phyloP scores from a whole-genome alignment of 2,329 filamentous ascomycete species.

The Boeremia exigua region DNA sequence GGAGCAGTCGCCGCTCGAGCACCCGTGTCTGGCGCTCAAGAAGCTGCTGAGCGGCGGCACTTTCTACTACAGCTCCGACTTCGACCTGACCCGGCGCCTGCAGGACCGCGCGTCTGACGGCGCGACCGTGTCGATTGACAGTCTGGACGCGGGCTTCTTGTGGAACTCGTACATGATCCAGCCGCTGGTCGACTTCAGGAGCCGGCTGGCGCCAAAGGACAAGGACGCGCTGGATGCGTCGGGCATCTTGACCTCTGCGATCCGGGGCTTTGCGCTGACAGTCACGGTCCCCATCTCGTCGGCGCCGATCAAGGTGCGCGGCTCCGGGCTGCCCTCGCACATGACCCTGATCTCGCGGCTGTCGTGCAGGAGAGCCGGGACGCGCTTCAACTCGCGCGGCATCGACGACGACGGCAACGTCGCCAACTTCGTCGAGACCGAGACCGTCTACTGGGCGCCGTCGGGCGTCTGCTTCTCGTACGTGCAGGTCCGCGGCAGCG shows the following conservation, averaged over 20 bases:
- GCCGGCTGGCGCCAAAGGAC: conserved; percentile 76
- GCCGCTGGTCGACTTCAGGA: conserved; percentile 87
- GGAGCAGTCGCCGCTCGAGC: conserved; percentile 75
- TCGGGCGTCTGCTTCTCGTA: conserved; percentile 85
- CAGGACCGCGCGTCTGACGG: conserved; percentile 85
- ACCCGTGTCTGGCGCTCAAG: conserved; percentile 88
- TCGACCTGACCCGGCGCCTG: conserved; percentile 90
- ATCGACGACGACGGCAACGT: conserved; percentile 98
- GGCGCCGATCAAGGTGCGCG: conserved; percentile 70
- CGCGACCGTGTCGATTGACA: conserved; percentile 85
- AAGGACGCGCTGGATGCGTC: conserved; percentile 82
- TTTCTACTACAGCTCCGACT: conserved; percentile 99
- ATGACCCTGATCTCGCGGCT: conserved; percentile 90
- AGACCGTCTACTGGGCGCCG: conserved; percentile 88
- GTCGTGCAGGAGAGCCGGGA: conserved; percentile 89
- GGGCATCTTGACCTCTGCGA: conserved; percentile 88
- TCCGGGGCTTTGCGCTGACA: conserved; percentile 88
- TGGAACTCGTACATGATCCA: conserved; percentile 99
- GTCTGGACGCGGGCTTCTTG: conserved; percentile 87
- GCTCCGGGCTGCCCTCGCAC: conserved; percentile 77
- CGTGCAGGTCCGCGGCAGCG: conserved; percentile 87
- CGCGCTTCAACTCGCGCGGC: conserved; percentile 93
- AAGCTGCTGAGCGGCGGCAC: conserved; percentile 92
- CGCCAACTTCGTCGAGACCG: conserved; percentile 98
- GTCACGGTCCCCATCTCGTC: conserved; percentile 80